These are phyloP conservation scores for Xylaria sp. DNA, from an alignment of 2,329 filamentous ascomycete species.

Conservation along the genomic window DNA sequence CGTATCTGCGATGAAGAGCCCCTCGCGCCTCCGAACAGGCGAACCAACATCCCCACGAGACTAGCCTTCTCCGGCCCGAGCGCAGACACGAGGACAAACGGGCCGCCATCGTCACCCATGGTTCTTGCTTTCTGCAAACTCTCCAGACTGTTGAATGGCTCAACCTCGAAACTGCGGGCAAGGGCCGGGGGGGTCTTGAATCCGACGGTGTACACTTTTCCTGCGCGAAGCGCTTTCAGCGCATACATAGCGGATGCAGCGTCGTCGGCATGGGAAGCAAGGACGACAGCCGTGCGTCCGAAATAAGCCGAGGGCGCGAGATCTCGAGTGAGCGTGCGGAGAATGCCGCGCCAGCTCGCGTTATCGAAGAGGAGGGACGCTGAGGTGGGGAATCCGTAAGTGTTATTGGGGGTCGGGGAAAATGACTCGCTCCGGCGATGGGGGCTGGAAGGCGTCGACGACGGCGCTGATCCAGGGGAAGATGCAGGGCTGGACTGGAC, in stretches of 20 bases:
- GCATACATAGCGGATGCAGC: slow-evolving; percentile 82
- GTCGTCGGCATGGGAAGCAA: slow-evolving; percentile 75
- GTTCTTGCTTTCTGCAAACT: slow-evolving; percentile 59
- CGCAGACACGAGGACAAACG: slow-evolving; percentile 82
- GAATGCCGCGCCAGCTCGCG: slow-evolving; percentile 83
- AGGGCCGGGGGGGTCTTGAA: slow-evolving; percentile 70
- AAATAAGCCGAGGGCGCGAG: slow-evolving; percentile 83
- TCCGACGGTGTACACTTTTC: slow-evolving; percentile 83
- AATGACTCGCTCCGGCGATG: slow-evolving; percentile 44
- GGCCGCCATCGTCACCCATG: slow-evolving; percentile 59
- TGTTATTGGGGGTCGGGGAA: slow-evolving; percentile 8
- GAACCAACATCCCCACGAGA: slow-evolving; percentile 77
- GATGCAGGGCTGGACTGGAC: slow-evolving; percentile 58
- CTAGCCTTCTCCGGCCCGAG: slow-evolving; percentile 79
- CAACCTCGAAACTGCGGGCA: slow-evolving; percentile 71
- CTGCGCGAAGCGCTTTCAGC: slow-evolving; percentile 74
- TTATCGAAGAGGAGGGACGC: slow-evolving; percentile 77
- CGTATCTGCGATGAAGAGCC: slow-evolving; percentile 48
- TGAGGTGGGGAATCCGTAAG: slow-evolving; percentile 51
- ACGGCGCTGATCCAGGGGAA: slow-evolving; percentile 51
- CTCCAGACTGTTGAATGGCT: slow-evolving; percentile 80
- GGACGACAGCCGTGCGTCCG: slow-evolving; percentile 74
- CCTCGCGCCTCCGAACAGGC: slow-evolving; percentile 65
- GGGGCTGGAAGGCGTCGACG: slow-evolving; percentile 57
- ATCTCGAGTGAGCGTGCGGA: slow-evolving; percentile 79